Evolutionary conservation across 2,329 filamentous ascomycete genomes (phyloP), one percentile per base, ranked within the genome.

Genomic region (Trichophyton equinum): DNA sequence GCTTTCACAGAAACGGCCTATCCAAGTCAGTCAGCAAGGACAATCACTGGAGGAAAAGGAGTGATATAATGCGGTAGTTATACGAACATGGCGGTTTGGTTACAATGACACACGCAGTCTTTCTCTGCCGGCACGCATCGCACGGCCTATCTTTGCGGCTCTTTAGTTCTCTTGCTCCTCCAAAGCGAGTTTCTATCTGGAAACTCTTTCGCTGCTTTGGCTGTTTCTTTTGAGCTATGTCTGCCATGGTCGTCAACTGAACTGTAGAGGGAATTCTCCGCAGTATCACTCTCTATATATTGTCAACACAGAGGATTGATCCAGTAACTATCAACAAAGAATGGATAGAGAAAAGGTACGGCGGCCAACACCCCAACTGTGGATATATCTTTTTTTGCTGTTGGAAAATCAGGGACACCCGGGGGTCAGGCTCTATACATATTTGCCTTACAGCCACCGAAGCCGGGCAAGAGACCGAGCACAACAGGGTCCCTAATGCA

Each of bases 151-250:
- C 56, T 20, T 58, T 58, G 36, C 56, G 56, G 40, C 56, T 58
- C 36, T 58, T 58, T 15, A 58, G 30, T 9, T 58, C 56, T 20
- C 56, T 40, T 25, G 56, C 56, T 42, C 56, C 56, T 15, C 56
- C 56, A 58, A 58, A 58, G 22, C 56, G 56, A 9, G 56, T 58
- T 46, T 58, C 56, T 42, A 58, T 58, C 56, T 58, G 36, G 38
- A 58, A 58, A 20, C 56, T 46, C 56, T 46, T 42, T 40, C 56
- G 56, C 13, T 30, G 56, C 25, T 58, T 58, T 18, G 56, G 33
- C 5, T 27, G 7, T 42, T 42, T n/a, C 11, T 27, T 25, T n/a
- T 42, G 56, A 36, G 36, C 33, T 36, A 9, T 15, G 56, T 58
- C 56, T n/a, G 56, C 56, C 56, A 44, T 58, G 49, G n/a, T 55